Evolutionary conservation across 345 rosid genomes (phyloP), one percentile per base, ranked within the genome.

Genomic region (Psidium guajava): DNA sequence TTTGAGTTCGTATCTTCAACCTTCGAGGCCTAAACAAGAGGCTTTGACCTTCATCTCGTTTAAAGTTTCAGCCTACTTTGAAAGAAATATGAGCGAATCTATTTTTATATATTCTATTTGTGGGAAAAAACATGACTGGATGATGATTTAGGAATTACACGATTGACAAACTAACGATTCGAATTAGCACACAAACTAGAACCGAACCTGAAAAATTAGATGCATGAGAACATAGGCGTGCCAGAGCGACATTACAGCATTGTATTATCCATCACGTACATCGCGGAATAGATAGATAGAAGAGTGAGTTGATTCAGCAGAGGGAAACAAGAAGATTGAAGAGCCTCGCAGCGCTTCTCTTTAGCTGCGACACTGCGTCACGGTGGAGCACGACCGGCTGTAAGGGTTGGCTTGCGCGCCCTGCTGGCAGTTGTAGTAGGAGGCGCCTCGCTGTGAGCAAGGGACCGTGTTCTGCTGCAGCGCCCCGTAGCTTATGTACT

Each of bases 361-460:
- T 91, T 89, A 94, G 77, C 93, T 86, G 28, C 97, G 92, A 89
- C 98, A 97, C 53, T 91, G 95, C 85, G 98, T 87, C 81, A 97
- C 93, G 28, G 92, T 75, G 73, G 91, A 91, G 92, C 98, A 97
- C 28, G 97, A 96, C 75, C 98, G 95, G 85, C 32, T 85, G 84
- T 95, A 97, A 50, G 98, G 98, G 87, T 97, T 97, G 61, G 98
- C 95, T 85, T 90, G 82, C 6, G 61, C 84, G 0, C 98, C 98
- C 5, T 88, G 82, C 86, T 86, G 88, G 86, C 99, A 97, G 88
- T 95, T 97, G 86, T 97, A 95, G 90, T 97, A 97, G 32, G 98
- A 94, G 0, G 96, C 94, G 50, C 99, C 99, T 90, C 96, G 92
- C 84, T 49, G 92, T 6, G 96, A 93, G 89, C 99, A 95, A 14